phyloP scores from a whole-genome alignment of 176 grass and related monocot species.

The Zoysia pacifica region DNA sequence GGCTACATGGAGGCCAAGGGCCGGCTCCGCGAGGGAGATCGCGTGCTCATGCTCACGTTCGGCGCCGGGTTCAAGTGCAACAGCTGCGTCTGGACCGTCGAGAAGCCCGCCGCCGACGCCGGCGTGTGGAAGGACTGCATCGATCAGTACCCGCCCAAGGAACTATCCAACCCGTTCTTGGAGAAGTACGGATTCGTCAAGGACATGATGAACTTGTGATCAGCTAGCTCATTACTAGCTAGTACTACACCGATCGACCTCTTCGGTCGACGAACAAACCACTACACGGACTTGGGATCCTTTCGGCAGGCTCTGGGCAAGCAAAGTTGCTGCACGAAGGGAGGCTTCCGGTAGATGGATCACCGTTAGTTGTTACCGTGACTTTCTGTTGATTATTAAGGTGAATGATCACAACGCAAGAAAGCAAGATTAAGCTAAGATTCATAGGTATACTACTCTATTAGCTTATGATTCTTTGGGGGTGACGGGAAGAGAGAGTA shows the following conservation, averaged over 20 bases:
- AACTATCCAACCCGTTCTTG: conserved; percentile 65
- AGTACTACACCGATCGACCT: too few relatives aligned
- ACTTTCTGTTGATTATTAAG: conserved; percentile 8
- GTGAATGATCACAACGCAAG: conserved; percentile 1
- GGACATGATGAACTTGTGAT: conserved; percentile 53
- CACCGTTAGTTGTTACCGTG: neutral
- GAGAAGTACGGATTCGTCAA: conserved; percentile 92
- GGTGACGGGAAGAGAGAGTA: neutral
- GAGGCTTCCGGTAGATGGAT: neutral
- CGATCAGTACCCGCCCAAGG: conserved; percentile 61
- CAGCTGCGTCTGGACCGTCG: conserved; percentile 79
- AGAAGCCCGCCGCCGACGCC: conserved; percentile 43
- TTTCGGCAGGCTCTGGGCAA: neutral
- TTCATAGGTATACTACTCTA: conserved; percentile 17
- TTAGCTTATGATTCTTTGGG: conserved; percentile 43
- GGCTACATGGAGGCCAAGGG: conserved; percentile 87
- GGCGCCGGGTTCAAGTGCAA: conserved; percentile 98
- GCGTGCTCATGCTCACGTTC: conserved; percentile 90
- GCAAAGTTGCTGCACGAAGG: too few relatives aligned
- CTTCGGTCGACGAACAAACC: too few relatives aligned
- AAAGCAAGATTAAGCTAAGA: neutral
- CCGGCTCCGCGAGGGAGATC: conserved; percentile 54
- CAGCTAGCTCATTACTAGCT: too few relatives aligned
- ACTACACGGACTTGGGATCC: neutral
- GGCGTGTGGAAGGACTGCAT: conserved; percentile 81